phyloP scores from a whole-genome alignment of 129 eudicot species.

The sunflower (Helianthus annuus) region DNA sequence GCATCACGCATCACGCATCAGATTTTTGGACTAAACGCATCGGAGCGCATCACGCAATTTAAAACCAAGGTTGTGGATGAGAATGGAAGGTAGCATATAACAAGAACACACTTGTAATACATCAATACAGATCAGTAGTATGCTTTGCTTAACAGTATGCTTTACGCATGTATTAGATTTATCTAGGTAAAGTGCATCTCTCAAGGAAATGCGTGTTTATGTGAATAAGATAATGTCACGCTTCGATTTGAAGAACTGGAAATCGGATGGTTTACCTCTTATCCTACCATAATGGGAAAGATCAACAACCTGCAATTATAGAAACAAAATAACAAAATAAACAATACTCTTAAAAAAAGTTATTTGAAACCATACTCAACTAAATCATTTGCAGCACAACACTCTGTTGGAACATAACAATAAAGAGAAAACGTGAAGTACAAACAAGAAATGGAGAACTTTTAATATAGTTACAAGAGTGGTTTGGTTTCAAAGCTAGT shows the following conservation, averaged over 20 bases:
- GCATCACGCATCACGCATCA: no score
- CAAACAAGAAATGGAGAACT: constrained; percentile 2
- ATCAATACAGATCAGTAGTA: background rate
- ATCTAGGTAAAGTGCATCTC: background rate
- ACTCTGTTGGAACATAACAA: background rate
- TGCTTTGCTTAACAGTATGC: no score
- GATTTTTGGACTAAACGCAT: no score
- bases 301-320: constrained; percentile 62
- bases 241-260: constrained; percentile 8
- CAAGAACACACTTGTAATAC: background rate
- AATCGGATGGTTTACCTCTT: constrained; percentile 58
- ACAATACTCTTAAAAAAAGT: background rate
- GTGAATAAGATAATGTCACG: constrained; percentile 9
- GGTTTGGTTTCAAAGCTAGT: background rate
- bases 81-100: constrained; percentile 8
- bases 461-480: background rate
- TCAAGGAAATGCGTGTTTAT: background rate
- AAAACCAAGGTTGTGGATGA: no score
- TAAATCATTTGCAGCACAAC: constrained; percentile 18
- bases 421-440: constrained; percentile 6
- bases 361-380: constrained; percentile 4
- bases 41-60: no score
- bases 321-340: background rate
- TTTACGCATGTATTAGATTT: background rate
- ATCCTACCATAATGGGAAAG: constrained; percentile 80